Conservation (phyloP, 2,329 filamentous ascomycete species). For the Colletotrichum siamense region DNA sequence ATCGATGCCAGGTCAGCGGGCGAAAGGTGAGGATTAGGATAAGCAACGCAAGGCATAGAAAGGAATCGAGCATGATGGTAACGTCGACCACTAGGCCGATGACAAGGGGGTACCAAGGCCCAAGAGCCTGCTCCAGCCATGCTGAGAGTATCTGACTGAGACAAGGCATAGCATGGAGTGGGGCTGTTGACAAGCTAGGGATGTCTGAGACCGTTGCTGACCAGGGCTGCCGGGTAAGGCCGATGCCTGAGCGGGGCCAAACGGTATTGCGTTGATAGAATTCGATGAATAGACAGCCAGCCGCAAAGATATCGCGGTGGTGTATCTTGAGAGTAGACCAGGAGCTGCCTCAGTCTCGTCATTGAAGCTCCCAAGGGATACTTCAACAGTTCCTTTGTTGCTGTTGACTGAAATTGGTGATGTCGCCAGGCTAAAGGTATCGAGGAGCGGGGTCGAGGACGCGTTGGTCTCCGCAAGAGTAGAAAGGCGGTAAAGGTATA, state of each 20-base stretch:
- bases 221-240: background rate
- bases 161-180: background rate
- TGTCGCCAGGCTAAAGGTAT: background rate
- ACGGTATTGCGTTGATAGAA: background rate
- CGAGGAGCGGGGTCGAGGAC: background rate
- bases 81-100: conserved; percentile 2
- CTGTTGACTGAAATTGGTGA: background rate
- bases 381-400: background rate
- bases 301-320: background rate
- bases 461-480: background rate
- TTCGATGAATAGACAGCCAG: background rate
- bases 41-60: background rate
- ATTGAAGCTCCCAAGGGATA: background rate
- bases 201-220: conserved; percentile 11
- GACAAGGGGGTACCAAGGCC: background rate
- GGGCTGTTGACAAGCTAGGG: conserved; percentile 5
- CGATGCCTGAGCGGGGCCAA: background rate
- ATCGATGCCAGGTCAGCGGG: conserved; percentile 28
- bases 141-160: background rate
- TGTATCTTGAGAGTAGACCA: background rate
- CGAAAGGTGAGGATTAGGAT: conserved; percentile 6
- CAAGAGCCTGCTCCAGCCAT: background rate
- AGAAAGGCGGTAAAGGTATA: background rate
- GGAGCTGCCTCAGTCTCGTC: background rate
- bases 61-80: background rate